Evolutionary conservation across 2,329 filamentous ascomycete species (phyloP), one percentile per base, ranked within the genome.

Genomic region (Aspergillus aculeatus): DNA sequence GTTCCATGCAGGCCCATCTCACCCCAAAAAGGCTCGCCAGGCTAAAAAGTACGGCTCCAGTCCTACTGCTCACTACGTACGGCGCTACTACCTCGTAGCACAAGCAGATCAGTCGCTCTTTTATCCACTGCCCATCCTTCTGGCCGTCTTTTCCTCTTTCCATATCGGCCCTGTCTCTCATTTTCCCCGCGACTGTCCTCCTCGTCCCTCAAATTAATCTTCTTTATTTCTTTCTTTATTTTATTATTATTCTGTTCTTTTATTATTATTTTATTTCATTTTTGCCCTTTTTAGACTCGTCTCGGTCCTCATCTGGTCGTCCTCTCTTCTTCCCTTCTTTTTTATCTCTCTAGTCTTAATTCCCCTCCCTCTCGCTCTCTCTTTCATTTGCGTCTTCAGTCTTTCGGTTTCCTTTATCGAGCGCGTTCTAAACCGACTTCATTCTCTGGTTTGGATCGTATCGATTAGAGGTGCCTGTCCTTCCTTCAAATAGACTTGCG

Each of bases 31-130:
- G 47, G 49, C 57, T 50, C 50, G 29, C 58, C 55, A 61, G 56
- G 48, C 60, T 62, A 63, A 65, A 64, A 66, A 65, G 63, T 68
- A 65, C 62, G 60, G 67, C 63, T 65, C 64, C 63, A 65, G 64
- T 66, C 64, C 66, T 65, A 69, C 67, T 57, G 62, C 56, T 57
- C 58, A 68, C 69, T 70, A 70, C 64, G 65, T 62, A 66, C 62
- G 62, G 66, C 66, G 64, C 68, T 69, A 63, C 66, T 63, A 70
- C 65, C 64, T 67, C 67, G 68, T 72, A 69, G 68, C 65, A 73
- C 69, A 64, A 54, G 72, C 67, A 73, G 71, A 74, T 74, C 71
- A 71, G 64, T 70, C 66, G 59, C 63, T 64, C 68, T 74, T 69
- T 75, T 72, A 73, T 70, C 71, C 71, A 73, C 68, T 63, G 62